Base-by-base conservation (phyloP, 1,284 basidiomycete genomes). In the Paramarasmius palmivorus region DNA sequence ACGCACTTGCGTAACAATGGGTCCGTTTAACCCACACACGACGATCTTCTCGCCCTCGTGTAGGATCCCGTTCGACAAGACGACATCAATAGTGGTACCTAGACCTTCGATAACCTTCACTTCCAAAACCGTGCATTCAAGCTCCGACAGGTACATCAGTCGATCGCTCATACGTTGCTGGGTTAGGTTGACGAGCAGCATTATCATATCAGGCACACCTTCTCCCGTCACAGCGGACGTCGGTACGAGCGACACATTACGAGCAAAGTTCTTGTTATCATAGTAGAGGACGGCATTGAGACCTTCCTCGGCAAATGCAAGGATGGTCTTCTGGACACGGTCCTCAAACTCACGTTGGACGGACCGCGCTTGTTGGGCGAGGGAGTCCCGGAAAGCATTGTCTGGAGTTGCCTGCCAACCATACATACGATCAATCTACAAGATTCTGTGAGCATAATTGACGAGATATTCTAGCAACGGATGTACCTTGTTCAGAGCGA, bases 181-280 rank as follows among this genome's bases (percentile, higher is more conserved):
- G 7, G 97, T 99, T 53, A 99, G 82, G 70, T 97, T 95, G 72
- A 98, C 86, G 67, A 99, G 87, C 34, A 99, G 82, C 88, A 95
- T 93, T 71, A 99, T 95, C 93, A 99, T 95, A 75, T 99, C 97
- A n/a, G 97, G 97, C 22, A 99, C 84, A 75, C 97, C 97, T 75
- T 99, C 97, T 58, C 97, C 97, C 1, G 96, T 98, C 70, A 96
- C 86, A 26, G 97, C 97, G 53, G 96, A 98, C 5, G 97, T 99
- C 32, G 97, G 97, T 15, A 99, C 96, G 41, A 99, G 79, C 9
- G 95, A 98, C 59, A 99, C 95, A 65, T 95, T 95, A 57, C 90
- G 84, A 49, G 90, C 93, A 61, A 98, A 91, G 73, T 86, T 95
- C 77, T 94, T 97, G 86, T 99, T 99, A 54, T 98, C 91, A 75